Evolutionary conservation across 202 grass and related monocot genomes (phyloP).

Genomic region (Elaeis oleifera): DNA sequence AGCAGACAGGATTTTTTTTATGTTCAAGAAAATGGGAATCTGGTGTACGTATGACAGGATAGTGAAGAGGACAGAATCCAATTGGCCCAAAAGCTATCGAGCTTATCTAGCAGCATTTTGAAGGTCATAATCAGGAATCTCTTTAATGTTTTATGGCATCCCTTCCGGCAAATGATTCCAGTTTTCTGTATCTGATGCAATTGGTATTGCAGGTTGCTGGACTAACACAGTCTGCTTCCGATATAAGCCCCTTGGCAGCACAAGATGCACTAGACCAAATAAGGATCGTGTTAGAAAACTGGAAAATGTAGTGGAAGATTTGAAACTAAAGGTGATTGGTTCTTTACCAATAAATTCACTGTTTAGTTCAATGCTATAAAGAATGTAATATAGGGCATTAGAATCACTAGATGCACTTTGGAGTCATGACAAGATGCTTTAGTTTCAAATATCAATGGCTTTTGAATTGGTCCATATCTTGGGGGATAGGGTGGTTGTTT

Average conservation of each 20-base stretch:
- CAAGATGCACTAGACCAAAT: slow-evolving; percentile 52
- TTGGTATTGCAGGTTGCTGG: slow-evolving; percentile 55
- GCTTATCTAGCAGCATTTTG: slow-evolving; percentile 52
- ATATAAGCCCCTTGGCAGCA: slow-evolving; percentile 47
- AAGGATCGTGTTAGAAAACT: slow-evolving; percentile 43
- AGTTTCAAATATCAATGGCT: too few species aligned
- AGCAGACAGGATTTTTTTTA: too few species aligned
- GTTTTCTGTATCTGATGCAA: slow-evolving; percentile 15
- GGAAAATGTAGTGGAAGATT: slow-evolving; percentile 53
- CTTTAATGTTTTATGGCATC: slow-evolving; percentile 9
- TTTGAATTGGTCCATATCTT: too few species aligned
- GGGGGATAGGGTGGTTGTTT: not conserved
- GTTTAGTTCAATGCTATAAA: too few species aligned
- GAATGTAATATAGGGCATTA: too few species aligned
- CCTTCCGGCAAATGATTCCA: not conserved
- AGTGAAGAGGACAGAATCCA: slow-evolving; percentile 55
- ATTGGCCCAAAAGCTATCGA: slow-evolving; percentile 50
- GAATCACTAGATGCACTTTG: too few species aligned
- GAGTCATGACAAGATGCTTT: too few species aligned
- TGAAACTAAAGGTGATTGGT: slow-evolving; percentile 57
- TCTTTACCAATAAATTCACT: not conserved
- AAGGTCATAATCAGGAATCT: slow-evolving; percentile 34
- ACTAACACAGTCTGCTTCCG: slow-evolving; percentile 32
- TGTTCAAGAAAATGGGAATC: too few species aligned
- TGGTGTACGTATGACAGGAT: slow-evolving; percentile 38